These are phyloP conservation scores for Conticribra weissflogii DNA, from an alignment of 108 stramenopile species.

Conservation along the genomic window DNA sequence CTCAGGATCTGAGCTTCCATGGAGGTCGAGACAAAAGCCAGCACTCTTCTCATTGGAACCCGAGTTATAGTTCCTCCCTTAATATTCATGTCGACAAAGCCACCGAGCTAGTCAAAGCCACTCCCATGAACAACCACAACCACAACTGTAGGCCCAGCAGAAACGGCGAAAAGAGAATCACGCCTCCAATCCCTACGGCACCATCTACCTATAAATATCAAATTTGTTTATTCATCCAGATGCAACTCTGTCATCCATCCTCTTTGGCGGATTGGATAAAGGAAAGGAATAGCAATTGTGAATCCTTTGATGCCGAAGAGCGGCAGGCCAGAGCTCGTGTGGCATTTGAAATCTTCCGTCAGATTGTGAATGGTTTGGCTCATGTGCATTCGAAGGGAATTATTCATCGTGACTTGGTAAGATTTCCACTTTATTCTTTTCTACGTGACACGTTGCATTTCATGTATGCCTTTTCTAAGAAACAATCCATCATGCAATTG, in stretches of 20 bases:
- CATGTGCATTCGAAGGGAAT: slow-evolving; percentile 83
- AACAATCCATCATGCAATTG: too few relatives aligned
- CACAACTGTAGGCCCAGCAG: not conserved
- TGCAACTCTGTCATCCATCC: slow-evolving; percentile 86
- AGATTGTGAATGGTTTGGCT: slow-evolving; percentile 71
- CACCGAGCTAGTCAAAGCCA: not conserved
- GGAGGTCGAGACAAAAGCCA: not conserved
- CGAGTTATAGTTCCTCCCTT: not conserved
- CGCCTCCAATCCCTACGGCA: not conserved
- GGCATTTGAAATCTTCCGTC: slow-evolving; percentile 68
- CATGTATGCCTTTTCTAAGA: too few relatives aligned
- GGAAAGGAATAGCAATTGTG: slow-evolving; percentile 61
- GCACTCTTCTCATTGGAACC: slow-evolving; percentile 11
- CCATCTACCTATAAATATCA: slow-evolving; percentile 69
- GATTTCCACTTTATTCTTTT: too few relatives aligned
- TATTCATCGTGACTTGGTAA: slow-evolving; percentile 89
- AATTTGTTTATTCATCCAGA: slow-evolving; percentile 91
- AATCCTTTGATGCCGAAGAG: slow-evolving; percentile 39
- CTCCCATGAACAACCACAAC: not conserved
- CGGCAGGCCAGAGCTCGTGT: slow-evolving; percentile 45
- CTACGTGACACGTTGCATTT: too few relatives aligned
- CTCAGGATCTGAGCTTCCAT: slow-evolving; percentile 19
- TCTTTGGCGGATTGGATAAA: slow-evolving; percentile 90
- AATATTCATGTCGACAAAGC: not conserved
- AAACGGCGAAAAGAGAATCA: not conserved